phyloP scores from a whole-genome alignment of 441 rosid genomes.

The Gossypium davidsonii region DNA sequence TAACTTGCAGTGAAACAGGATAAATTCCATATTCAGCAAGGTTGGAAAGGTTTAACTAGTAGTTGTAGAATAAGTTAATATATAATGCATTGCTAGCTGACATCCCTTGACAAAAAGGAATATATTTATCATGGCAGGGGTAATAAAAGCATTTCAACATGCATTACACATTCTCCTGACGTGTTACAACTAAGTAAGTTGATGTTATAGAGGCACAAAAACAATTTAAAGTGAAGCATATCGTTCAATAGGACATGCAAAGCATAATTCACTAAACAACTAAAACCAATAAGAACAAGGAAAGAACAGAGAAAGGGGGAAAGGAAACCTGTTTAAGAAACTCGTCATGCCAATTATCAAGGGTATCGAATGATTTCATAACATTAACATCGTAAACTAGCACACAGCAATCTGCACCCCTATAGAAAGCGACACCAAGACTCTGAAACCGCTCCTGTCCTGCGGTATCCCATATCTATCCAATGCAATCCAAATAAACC shows the following conservation, averaged over 20 bases:
- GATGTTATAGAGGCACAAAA: neutral
- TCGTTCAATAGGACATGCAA: neutral
- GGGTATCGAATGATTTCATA: slow-evolving; percentile 79
- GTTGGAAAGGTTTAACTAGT: slow-evolving; percentile 2
- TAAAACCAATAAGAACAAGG: neutral
- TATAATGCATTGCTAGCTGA: neutral
- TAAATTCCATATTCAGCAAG: neutral
- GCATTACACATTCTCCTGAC: neutral
- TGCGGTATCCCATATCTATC: slow-evolving; percentile 95
- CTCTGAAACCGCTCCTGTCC: slow-evolving; percentile 97
- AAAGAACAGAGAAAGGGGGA: slow-evolving; percentile 6
- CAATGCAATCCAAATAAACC: slow-evolving; percentile 1
- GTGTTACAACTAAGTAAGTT: neutral
- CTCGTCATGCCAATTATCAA: slow-evolving; percentile 92
- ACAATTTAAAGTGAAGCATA: neutral
- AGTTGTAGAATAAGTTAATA: neutral
- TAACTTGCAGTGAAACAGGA: neutral
- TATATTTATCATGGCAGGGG: neutral
- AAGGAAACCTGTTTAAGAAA: slow-evolving; percentile 80
- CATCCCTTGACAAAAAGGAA: neutral
- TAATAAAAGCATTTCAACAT: neutral
- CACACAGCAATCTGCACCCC: slow-evolving; percentile 98
- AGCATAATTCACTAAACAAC: neutral
- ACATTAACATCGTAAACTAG: slow-evolving; percentile 90
- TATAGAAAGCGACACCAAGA: slow-evolving; percentile 89